Conservation (phyloP, 1,284 basidiomycete genomes). For the Porodaedalea pini region DNA sequence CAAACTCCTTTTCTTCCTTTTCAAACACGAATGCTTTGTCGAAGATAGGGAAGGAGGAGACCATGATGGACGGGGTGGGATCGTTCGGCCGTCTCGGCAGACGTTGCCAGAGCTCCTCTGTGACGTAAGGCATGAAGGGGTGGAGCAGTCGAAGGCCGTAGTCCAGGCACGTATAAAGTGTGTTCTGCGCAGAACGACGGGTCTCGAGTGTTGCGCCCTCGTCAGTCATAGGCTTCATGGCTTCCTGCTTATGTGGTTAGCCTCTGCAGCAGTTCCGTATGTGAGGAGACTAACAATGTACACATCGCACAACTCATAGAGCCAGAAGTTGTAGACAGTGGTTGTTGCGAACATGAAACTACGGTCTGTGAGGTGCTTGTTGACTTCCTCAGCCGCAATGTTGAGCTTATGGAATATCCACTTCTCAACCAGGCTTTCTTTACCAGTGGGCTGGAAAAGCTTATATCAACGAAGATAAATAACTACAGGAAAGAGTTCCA, state of each 20-base stretch:
- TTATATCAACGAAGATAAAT: background rate
- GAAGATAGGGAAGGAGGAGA: constrained; percentile 77
- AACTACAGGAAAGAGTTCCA: constrained; percentile 18
- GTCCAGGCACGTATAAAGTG: constrained; percentile 93
- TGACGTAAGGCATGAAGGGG: constrained; percentile 99
- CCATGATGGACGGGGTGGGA: constrained; percentile 83
- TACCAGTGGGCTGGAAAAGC: constrained; percentile 68
- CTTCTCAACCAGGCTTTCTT: constrained; percentile 88
- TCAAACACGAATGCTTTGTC: constrained; percentile 63
- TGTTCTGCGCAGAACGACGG: constrained; percentile 88
- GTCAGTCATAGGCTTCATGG: constrained; percentile 96
- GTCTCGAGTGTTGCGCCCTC: constrained; percentile 59
- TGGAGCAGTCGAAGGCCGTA: constrained; percentile 87
- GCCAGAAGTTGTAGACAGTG: constrained; percentile 91
- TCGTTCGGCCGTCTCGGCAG: constrained; percentile 85
- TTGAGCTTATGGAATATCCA: constrained; percentile 98
- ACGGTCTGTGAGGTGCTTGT: constrained; percentile 72
- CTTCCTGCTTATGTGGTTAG: constrained; percentile 58
- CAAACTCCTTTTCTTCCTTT: constrained; percentile 82
- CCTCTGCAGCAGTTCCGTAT: background rate
- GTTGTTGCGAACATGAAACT: constrained; percentile 93
- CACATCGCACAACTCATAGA: constrained; percentile 98
- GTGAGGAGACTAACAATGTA: constrained; percentile 72
- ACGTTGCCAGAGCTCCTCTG: constrained; percentile 98
- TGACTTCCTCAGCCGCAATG: constrained; percentile 73